These are phyloP conservation scores for Salix viminalis DNA, from an alignment of 345 rosid species.

Conservation along the genomic window DNA sequence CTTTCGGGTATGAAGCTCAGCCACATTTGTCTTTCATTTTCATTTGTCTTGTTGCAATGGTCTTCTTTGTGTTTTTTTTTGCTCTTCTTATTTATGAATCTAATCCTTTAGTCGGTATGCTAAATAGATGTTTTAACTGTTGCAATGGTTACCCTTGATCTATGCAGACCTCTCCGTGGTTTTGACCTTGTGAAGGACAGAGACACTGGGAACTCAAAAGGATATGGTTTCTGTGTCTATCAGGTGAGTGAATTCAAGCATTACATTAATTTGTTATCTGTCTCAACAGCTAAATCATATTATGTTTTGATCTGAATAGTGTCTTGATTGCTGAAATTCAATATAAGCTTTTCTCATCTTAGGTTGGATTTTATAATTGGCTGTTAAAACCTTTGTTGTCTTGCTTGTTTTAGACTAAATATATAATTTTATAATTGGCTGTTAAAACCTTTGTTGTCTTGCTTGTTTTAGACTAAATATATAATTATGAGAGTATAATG, in stretches of 20 bases:
- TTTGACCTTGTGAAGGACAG: slow-evolving; percentile 87
- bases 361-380: background rate
- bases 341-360: background rate
- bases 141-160: background rate
- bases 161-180: slow-evolving; percentile 49
- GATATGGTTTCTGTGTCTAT: slow-evolving; percentile 82
- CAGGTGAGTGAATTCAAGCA: slow-evolving; percentile 26
- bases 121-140: background rate
- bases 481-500: background rate
- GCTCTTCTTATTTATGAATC: background rate
- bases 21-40: background rate
- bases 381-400: background rate
- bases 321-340: background rate
- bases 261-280: background rate
- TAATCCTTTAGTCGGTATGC: background rate
- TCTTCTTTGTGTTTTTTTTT: background rate
- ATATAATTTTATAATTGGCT: background rate
- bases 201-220: slow-evolving; percentile 88
- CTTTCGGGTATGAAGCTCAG: slow-evolving; percentile 26
- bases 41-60: background rate
- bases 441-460: background rate
- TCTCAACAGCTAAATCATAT: background rate
- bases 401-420: background rate
- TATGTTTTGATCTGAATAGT: background rate
- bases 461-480: background rate